Evolutionary conservation across 129 eudicot genomes (phyloP).

Genomic region (Artemisia argyi): DNA sequence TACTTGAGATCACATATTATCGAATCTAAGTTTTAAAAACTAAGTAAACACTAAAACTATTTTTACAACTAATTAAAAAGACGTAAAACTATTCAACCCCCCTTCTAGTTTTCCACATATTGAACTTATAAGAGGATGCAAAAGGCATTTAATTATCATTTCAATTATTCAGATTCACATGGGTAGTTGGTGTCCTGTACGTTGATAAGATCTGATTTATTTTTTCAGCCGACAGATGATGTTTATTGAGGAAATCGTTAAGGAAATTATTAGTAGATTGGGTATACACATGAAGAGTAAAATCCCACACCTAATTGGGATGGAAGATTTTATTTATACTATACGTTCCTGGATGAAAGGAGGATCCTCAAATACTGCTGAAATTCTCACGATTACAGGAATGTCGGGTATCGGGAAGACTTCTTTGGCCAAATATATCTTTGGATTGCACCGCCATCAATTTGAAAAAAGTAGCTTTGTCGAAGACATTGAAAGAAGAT

Average conservation of each 20-base stretch:
- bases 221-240: background rate
- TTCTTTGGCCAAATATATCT: background rate
- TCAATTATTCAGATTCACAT: background rate
- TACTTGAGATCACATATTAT: too few relatives aligned
- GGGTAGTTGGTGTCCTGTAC: background rate
- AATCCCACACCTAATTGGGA: background rate
- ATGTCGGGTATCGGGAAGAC: background rate
- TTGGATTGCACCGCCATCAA: background rate
- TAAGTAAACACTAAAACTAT: too few relatives aligned
- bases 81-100: too few relatives aligned
- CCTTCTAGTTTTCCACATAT: too few relatives aligned
- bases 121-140: too few relatives aligned
- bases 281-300: background rate
- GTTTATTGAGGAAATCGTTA: background rate
- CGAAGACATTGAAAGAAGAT: background rate
- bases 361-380: background rate
- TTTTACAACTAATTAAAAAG: too few relatives aligned
- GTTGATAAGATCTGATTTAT: background rate
- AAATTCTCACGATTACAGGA: background rate
- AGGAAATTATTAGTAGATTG: background rate
- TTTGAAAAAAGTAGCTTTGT: background rate
- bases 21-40: too few relatives aligned
- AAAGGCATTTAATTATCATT: too few relatives aligned
- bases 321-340: background rate
- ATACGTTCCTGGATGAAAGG: constrained; percentile 1